Conservation (phyloP, 75 land plant species). For the Pinus albicaulis region DNA sequence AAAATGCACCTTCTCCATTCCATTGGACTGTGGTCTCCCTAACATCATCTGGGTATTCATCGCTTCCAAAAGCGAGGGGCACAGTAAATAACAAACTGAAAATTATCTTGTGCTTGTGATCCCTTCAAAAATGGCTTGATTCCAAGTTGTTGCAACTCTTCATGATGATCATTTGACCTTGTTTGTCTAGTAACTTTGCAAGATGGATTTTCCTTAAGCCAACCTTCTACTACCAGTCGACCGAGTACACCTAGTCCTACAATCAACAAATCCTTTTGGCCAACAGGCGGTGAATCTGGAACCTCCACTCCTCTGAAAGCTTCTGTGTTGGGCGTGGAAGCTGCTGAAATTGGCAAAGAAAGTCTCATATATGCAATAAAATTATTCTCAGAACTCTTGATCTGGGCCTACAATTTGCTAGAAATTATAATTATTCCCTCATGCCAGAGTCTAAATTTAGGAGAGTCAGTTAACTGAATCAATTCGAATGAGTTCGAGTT, state of each 20-base stretch:
- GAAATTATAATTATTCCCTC: too few species aligned
- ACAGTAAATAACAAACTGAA: conserved; percentile 43
- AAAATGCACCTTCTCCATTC: conserved; percentile 40
- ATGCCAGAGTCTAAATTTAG: too few species aligned
- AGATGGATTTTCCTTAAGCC: conserved; percentile 29
- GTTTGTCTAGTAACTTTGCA: conserved; percentile 33
- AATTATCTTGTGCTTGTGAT: conserved; percentile 23
- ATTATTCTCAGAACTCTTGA: too few species aligned
- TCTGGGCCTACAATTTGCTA: too few species aligned
- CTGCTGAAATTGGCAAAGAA: too few species aligned
- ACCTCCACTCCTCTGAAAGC: too few species aligned
- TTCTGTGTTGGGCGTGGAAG: too few species aligned
- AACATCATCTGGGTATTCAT: conserved; percentile 39
- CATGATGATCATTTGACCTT: too few species aligned
- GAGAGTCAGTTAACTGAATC: too few species aligned
- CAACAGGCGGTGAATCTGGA: conserved; percentile 20
- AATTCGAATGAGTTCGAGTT: too few species aligned
- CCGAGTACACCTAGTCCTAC: conserved; percentile 49
- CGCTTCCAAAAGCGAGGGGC: conserved; percentile 50
- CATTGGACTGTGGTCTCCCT: conserved; percentile 41
- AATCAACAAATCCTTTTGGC: conserved; percentile 39
- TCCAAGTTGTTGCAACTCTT: conserved; percentile 31
- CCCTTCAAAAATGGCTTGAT: conserved; percentile 32
- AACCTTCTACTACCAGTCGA: conserved; percentile 23
- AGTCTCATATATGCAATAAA: too few species aligned